Base-by-base conservation (phyloP, 805 yeast species). In the Wickerhamiella sorbophila region DNA sequence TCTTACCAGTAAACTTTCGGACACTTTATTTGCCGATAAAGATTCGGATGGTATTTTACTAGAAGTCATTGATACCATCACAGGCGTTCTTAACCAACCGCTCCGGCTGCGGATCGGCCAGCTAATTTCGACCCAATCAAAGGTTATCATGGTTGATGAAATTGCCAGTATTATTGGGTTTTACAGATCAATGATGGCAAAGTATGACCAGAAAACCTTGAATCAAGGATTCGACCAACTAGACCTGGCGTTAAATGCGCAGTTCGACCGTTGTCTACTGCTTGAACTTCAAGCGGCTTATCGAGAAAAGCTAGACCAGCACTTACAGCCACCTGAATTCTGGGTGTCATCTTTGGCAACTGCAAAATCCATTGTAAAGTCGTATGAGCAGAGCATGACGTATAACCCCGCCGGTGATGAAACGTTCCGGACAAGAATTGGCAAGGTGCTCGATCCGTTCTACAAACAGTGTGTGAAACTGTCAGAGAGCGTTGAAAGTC, bases 251-350 rank as follows among this genome's bases (percentile, higher is more conserved):
- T 63, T 46, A 49, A 57, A 45, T 65, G 63, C 49, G 48, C 73
- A 54, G 52, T 72, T 44, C 58, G 67, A 44, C 52, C 60, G 48
- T 46, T 63, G 53, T 4, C 52, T 72, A 24, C 31, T 36, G 3
- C 10, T 36, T 19, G 38, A 63, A 66, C 9, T 57, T 52, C 53
- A 64, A 43, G 57, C 58, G 31, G 46, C 69, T 15, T 57, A 56
- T 36, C 40, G 69, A 69, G 33, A 44, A 39, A 34, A 27, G 33
- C 10, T 19, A 17, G 38, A 33, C 26, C n/a, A 36, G 8, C 83
- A 83, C 46, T 62, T 82, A 18, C 72, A 78, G 46, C 77, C 94
- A 4, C 95, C 96, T 0, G 93, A 82, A 45, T 87, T 93, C 86
- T 61, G 82, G 18, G 64, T 71, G 38, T 78, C 74, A n/a, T 40